phyloP scores from a whole-genome alignment of 2,329 filamentous ascomycete genomes.

The Aspergillus neotritici region DNA sequence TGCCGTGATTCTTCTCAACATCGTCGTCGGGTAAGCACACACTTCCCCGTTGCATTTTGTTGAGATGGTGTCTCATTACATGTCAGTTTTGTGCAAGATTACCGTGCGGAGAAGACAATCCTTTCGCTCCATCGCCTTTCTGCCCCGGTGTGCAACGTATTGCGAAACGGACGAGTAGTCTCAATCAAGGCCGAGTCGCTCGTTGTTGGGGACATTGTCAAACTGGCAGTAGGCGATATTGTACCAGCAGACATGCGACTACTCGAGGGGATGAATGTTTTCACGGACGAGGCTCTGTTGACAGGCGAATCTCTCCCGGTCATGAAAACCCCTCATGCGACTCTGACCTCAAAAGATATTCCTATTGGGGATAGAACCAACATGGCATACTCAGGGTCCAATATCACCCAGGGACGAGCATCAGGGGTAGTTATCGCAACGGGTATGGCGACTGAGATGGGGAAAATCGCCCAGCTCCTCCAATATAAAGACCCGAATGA shows the following conservation, averaged over 20 bases:
- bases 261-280: conserved; percentile 61
- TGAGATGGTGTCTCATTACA: background rate
- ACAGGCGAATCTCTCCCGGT: conserved; percentile 60
- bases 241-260: conserved; percentile 54
- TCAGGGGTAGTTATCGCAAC: conserved; percentile 55
- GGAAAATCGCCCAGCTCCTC: conserved; percentile 54
- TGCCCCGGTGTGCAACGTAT: conserved; percentile 51
- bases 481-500: conserved; percentile 42
- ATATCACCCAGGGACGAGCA: conserved; percentile 55
- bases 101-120: conserved; percentile 56
- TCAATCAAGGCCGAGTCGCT: conserved; percentile 52
- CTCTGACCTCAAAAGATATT: conserved; percentile 20
- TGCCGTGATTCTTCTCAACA: conserved; percentile 54
- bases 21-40: conserved; percentile 45
- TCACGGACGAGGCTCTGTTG: conserved; percentile 62
- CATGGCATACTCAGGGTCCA: conserved; percentile 57
- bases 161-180: conserved; percentile 51
- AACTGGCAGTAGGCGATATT: conserved; percentile 51
- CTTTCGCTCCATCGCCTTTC: conserved; percentile 52
- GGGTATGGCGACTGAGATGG: conserved; percentile 58
- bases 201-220: conserved; percentile 54
- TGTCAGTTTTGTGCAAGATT: conserved; percentile 52
- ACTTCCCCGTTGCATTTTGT: no score
- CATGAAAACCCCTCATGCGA: conserved; percentile 43
- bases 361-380: conserved; percentile 54